Evolutionary conservation across 2,329 filamentous ascomycete genomes (phyloP).

Genomic region (Curvularia verruculosa): DNA sequence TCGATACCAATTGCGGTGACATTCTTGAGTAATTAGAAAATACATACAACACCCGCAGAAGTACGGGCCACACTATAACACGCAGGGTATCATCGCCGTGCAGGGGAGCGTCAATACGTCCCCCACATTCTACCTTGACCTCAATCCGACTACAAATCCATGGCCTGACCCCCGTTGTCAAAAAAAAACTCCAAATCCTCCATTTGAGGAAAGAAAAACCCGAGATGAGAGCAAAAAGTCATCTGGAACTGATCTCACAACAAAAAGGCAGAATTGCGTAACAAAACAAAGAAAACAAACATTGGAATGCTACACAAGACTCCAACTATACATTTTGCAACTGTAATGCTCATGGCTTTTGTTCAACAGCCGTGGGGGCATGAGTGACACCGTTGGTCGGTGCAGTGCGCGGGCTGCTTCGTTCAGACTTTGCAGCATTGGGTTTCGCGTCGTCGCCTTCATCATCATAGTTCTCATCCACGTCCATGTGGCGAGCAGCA

Average conservation of each 20-base stretch:
- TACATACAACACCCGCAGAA: slow-evolving; percentile 15
- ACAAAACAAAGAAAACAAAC: background rate
- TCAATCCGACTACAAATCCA: slow-evolving; percentile 10
- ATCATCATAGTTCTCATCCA: slow-evolving; percentile 97
- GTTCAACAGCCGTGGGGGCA: slow-evolving; percentile 44
- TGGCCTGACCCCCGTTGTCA: background rate
- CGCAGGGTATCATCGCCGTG: slow-evolving; percentile 20
- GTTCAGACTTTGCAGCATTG: slow-evolving; percentile 51
- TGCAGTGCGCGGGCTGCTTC: slow-evolving; percentile 51
- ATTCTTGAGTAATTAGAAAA: slow-evolving; percentile 13
- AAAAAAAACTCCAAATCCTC: slow-evolving; percentile 2
- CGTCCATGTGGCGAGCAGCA: slow-evolving; percentile 91
- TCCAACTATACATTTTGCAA: background rate
- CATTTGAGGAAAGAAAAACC: background rate
- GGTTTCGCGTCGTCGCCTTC: slow-evolving; percentile 82
- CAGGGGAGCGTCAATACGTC: slow-evolving; percentile 13
- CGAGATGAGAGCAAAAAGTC: slow-evolving; percentile 1
- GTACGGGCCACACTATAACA: slow-evolving; percentile 7
- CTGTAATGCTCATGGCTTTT: slow-evolving; percentile 34
- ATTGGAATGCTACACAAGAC: background rate
- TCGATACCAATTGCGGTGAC: slow-evolving; percentile 8
- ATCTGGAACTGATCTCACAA: background rate
- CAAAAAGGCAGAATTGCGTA: background rate
- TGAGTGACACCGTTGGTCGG: slow-evolving; percentile 44
- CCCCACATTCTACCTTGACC: slow-evolving; percentile 9